Evolutionary conservation across 495 filamentous ascomycete species (phyloP).

Genomic region (Aspergillus conjunctus): DNA sequence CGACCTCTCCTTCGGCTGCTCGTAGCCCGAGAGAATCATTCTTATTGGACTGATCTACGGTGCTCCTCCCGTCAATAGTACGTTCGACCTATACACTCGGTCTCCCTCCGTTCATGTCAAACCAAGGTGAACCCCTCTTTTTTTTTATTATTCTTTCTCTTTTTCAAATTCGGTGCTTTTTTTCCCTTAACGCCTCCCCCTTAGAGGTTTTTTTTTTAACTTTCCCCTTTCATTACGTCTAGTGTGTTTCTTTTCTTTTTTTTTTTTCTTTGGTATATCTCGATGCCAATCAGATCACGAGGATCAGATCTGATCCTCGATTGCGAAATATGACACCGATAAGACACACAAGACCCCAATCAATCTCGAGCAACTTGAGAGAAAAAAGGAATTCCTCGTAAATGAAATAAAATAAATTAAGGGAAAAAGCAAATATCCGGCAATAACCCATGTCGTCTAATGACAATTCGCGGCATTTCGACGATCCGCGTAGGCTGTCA

Average conservation of each 20-base stretch:
- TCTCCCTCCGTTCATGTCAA: conserved; percentile 24
- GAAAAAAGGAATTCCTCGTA: conserved; percentile 13
- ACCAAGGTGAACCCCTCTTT: conserved; percentile 8
- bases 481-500: conserved; percentile 5
- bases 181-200: not conserved
- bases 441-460: not conserved
- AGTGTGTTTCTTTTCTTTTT: conserved; percentile 1
- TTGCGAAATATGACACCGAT: conserved; percentile 16
- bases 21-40: conserved; percentile 4
- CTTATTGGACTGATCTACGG: conserved; percentile 20
- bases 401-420: conserved; percentile 3
- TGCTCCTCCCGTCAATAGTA: conserved; percentile 27
- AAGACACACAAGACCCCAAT: conserved; percentile 18
- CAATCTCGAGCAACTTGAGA: conserved; percentile 4
- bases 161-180: not conserved
- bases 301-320: conserved; percentile 13
- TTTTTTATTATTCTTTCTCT: conserved; percentile 7
- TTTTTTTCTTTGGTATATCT: conserved; percentile 5
- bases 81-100: conserved; percentile 19
- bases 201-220: not conserved
- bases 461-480: conserved; percentile 7
- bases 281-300: conserved; percentile 12
- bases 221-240: not conserved
- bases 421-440: not conserved
- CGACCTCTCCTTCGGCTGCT: not conserved